Conservation (phyloP, 805 yeast species). For the Henningerozyma blattae region DNA sequence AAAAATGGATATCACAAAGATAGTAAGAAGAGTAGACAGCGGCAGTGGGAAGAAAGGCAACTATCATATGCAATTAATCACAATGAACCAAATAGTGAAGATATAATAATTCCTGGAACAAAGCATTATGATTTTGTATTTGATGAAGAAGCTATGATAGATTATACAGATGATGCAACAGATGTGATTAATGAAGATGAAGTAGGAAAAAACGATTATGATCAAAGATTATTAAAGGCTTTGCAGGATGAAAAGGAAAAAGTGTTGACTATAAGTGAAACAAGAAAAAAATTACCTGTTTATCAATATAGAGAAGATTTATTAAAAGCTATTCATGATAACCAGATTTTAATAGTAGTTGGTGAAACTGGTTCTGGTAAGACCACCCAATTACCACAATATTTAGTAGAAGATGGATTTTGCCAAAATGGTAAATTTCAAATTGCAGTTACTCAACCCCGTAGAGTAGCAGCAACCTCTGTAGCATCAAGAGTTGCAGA, state of each 20-base stretch:
- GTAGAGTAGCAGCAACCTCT: slow-evolving; percentile 89
- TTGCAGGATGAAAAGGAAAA: slow-evolving; percentile 19
- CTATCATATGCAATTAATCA: slow-evolving; percentile 15
- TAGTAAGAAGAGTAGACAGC: slow-evolving; percentile 16
- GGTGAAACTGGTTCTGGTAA: slow-evolving; percentile 94
- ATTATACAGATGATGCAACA: slow-evolving; percentile 36
- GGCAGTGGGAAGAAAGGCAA: slow-evolving; percentile 26
- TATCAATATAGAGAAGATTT: slow-evolving; percentile 49
- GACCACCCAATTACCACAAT: slow-evolving; percentile 89
- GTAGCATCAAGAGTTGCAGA: slow-evolving; percentile 88
- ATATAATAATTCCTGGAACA: slow-evolving; percentile 16
- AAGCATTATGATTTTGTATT: slow-evolving; percentile 63
- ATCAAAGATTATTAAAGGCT: slow-evolving; percentile 10
- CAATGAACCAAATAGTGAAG: slow-evolving; percentile 14
- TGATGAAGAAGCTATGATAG: slow-evolving; percentile 50
- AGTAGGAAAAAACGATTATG: slow-evolving; percentile 21
- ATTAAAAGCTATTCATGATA: slow-evolving; percentile 42
- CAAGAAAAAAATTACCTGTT: slow-evolving; percentile 65
- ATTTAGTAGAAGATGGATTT: slow-evolving; percentile 71
- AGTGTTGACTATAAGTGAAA: slow-evolving; percentile 30
- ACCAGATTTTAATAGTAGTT: slow-evolving; percentile 64
- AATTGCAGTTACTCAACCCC: slow-evolving; percentile 86
- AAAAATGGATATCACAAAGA: too few species aligned
- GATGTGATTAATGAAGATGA: slow-evolving; percentile 21
- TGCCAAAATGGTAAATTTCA: slow-evolving; percentile 41